A percentile compares a stretch with the other conserved stretches of the same genome.
Conservation (phyloP, 2,329 filamentous ascomycete genomes). For the Sordariomycetes sp. region DNA sequence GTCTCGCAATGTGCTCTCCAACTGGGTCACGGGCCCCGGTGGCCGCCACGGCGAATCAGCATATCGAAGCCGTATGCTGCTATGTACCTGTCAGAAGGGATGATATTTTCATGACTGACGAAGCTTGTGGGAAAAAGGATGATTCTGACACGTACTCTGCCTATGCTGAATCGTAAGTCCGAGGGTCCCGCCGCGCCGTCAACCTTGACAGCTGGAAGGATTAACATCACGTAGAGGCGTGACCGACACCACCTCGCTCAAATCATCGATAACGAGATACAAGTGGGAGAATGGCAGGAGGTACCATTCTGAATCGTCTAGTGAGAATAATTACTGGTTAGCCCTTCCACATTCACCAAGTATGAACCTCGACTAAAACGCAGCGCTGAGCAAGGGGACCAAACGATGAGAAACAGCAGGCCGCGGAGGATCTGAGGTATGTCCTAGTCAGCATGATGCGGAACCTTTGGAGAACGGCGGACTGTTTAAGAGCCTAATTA, state of each 20-base stretch:
- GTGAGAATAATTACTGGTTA: constrained; percentile 23
- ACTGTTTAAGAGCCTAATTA: background rate
- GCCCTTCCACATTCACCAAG: background rate
- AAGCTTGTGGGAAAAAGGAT: background rate
- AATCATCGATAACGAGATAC: constrained; percentile 27
- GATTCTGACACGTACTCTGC: background rate
- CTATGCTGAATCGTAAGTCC: background rate
- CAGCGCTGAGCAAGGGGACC: constrained; percentile 10
- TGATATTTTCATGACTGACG: background rate
- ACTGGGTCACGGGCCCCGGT: no score
- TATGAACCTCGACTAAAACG: background rate
- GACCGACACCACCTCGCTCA: constrained; percentile 14
- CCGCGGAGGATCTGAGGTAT: constrained; percentile 14
- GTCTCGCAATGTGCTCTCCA: no score
- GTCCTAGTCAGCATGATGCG: background rate
- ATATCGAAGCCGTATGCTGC: background rate
- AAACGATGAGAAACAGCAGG: constrained; percentile 14
- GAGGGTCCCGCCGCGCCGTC: background rate
- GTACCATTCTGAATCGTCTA: constrained; percentile 25
- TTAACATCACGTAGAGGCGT: background rate
- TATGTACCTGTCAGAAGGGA: background rate
- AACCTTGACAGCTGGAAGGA: no score
- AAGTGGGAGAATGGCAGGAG: constrained; percentile 30
- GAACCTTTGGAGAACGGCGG: background rate
- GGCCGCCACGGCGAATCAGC: no score